Evolutionary conservation across 306 rosid species (phyloP).

Genomic region (Alnus rubra): DNA sequence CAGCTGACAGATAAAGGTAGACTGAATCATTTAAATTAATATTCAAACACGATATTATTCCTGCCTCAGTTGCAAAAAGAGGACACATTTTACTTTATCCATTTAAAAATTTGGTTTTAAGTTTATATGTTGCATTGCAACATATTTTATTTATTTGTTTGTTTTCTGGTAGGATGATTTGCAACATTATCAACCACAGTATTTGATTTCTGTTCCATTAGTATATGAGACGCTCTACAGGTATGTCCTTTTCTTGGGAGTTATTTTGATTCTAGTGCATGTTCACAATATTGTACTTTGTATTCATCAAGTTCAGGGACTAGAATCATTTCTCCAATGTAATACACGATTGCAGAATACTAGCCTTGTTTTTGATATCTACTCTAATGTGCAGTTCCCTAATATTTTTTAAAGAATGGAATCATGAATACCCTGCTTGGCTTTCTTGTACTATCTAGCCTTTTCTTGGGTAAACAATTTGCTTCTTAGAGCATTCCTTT

Average conservation of each 20-base stretch:
- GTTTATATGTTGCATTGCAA: neutral
- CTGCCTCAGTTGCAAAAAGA: neutral
- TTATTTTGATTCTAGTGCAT: constrained; percentile 12
- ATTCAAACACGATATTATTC: neutral
- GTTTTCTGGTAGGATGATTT: constrained; percentile 65
- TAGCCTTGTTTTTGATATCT: neutral
- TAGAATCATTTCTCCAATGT: neutral
- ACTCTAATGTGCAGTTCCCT: neutral
- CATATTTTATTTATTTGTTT: constrained; percentile 10
- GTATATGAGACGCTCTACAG: constrained; percentile 91
- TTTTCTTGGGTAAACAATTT: constrained; percentile 3
- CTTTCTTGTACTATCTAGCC: constrained; percentile 3
- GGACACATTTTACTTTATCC: neutral
- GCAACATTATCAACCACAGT: constrained; percentile 67
- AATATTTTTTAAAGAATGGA: neutral
- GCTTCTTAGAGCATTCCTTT: constrained; percentile 6
- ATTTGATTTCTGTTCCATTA: constrained; percentile 82
- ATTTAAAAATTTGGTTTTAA: neutral
- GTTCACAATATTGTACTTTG: neutral
- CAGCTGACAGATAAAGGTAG: too few relatives aligned
- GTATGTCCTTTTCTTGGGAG: constrained; percentile 38
- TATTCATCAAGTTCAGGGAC: neutral
- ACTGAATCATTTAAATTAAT: too few relatives aligned
- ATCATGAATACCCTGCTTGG: constrained; percentile 2
- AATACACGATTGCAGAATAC: neutral